Base-by-base conservation (phyloP, 208 protist genomes). In the Endotrypanum monterogeii region DNA sequence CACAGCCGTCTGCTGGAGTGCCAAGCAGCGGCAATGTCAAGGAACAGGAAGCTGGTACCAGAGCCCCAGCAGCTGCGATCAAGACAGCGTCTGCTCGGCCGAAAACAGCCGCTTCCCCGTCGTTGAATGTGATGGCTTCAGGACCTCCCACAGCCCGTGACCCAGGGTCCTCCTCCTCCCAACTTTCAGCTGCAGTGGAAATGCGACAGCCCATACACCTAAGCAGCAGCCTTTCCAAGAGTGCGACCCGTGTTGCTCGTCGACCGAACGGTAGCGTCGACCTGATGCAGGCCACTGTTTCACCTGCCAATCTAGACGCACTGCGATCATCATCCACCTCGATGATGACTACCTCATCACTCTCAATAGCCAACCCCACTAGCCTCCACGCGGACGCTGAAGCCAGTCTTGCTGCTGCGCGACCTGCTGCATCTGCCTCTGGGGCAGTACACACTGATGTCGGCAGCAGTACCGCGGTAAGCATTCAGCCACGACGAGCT, bases 21-120 rank as follows among this genome's bases (percentile, higher is more conserved):
- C 0, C 39, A n/a, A 54, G 66, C 66, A 70, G 46, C 66, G 28
- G 63, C 28, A 23, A 65, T 48, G 60, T n/a, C 60, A 14, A 48
- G 39, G 23, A 20, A 46, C 37, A 35, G 23, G 23, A 65, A 30
- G 37, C 25, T 37, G 0, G 18, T 23, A 16, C 37, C 23, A 30
- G 46, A 25, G 23, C 46, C 20, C 39, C 30, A 8, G 35, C 44
- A 32, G 39, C 25, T 28, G 35, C 63, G 25, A 25, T 16, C 44
- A 54, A 50, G 14, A 2, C 44, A 16, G 44, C 28, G 25, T 18
- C 44, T 23, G 63, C 9, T 9, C 63, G 63, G 46, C 37, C 60
- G 39, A 35, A 37, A 65, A 32, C 44, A 25, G 30, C 28, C 44
- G 25, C 63, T 54, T 20, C 25, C 63, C 18, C 37, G 9, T 46